Evolutionary conservation across 2,329 filamentous ascomycete genomes (phyloP), one percentile per base, ranked within the genome.

Genomic region (Microdochium trichocladiopsis): DNA sequence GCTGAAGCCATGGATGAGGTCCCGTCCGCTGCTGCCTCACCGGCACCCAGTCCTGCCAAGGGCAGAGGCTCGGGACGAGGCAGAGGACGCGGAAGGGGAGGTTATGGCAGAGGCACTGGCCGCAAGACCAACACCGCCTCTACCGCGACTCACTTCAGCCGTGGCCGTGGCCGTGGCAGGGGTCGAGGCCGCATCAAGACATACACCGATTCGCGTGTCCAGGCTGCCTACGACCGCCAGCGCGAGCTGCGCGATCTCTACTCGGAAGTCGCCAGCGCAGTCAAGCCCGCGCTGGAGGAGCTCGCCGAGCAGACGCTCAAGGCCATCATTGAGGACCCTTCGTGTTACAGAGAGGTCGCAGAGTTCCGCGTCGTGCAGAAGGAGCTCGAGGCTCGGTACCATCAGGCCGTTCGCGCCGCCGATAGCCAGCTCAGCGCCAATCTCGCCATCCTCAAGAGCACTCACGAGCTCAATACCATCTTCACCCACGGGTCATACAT

Each of bases 201-300:
- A 59, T 82, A 81, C 60, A 69, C 73, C 54, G 75, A 79, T 56
- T 69, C 73, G 56, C 75, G 73, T 56, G 74, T 78, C 51, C 80
- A 83, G 63, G 79, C 79, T 50, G 75, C 76, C 52, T 79, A 81
- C 57, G 80, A 83, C 63, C 82, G 86, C 51, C 81, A 85, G 63
- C 76, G 85, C 58, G 79, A 86, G 59, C 73, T 89, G 60, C 86
- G 86, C 66, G 80, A 82, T 52, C 75, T 75, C 23, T 89, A 82
- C 66, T 76, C 81, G n/a, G 72, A 77, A 53, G 78, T 89, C 50
- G 77, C 82, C 53, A 78, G 80, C 58, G 74, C 79, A 25, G 68
- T 87, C 59, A 88, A 86, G 65, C 79, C 80, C 16, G 76, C 83
- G 10, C 72, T 88, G 14, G 81, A 83, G 53, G 84, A 88, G 61